Evolutionary conservation across 805 yeast species (phyloP).

Genomic region (Scheffersomyces amazonensis): DNA sequence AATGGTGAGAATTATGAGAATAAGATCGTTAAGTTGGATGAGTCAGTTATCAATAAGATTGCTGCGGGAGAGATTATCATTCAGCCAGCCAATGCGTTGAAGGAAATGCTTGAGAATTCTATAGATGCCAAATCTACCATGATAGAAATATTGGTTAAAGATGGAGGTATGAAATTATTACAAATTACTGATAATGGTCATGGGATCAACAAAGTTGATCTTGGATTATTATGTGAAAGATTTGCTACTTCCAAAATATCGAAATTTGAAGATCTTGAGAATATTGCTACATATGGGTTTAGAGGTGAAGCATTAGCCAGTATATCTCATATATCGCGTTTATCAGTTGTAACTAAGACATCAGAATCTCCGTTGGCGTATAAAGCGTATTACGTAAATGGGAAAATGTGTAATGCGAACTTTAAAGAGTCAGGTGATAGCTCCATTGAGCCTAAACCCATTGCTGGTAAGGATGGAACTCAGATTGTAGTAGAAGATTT

Average conservation of each 20-base stretch:
- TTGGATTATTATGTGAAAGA: conserved; percentile 79
- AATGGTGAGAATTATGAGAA: too few species aligned
- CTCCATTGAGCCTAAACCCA: conserved; percentile 54
- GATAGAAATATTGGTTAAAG: conserved; percentile 79
- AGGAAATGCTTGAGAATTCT: conserved; percentile 89
- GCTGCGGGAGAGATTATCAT: conserved; percentile 98
- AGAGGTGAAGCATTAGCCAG: conserved; percentile 96
- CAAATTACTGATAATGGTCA: conserved; percentile 88
- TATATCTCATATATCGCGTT: conserved; percentile 83
- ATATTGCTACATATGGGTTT: conserved; percentile 83
- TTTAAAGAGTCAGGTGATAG: conserved; percentile 32
- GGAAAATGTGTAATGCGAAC: conserved; percentile 49
- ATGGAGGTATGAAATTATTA: conserved; percentile 84
- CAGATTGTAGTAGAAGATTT: conserved; percentile 82
- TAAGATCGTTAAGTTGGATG: conserved; percentile 44
- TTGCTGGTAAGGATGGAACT: conserved; percentile 88
- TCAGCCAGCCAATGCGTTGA: conserved; percentile 91
- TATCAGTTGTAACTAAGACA: conserved; percentile 77
- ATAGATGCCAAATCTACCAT: conserved; percentile 79
- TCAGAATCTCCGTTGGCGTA: conserved; percentile 62
- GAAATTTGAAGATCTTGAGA: conserved; percentile 69
- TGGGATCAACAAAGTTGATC: conserved; percentile 74
- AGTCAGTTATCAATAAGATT: conserved; percentile 76
- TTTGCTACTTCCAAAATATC: conserved; percentile 87
- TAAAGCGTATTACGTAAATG: conserved; percentile 65